Conservation (phyloP, 768 basidiomycete genomes). For the Plicaturopsis crispa region DNA sequence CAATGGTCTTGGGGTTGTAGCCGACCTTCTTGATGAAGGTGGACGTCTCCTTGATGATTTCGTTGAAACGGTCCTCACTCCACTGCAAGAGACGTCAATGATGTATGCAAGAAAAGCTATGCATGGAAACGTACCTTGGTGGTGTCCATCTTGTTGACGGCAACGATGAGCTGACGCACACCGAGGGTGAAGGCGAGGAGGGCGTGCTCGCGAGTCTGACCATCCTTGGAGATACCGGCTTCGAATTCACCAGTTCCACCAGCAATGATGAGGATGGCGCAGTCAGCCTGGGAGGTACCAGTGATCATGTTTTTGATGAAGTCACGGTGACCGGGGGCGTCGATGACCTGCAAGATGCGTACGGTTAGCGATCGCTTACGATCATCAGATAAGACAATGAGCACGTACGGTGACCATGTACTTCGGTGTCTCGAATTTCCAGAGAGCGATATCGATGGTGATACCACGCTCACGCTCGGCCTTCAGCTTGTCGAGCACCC, state of each 20-base stretch:
- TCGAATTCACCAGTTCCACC: conserved; percentile 99
- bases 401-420: conserved; percentile 81
- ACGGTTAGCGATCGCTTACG: conserved; percentile 8
- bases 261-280: conserved; percentile 99
- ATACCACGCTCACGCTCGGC: conserved; percentile 99
- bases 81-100: conserved; percentile 44
- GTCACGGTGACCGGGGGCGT: conserved; percentile 99
- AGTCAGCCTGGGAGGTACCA: conserved; percentile 99
- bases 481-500: conserved; percentile 99
- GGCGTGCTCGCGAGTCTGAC: conserved; percentile 99
- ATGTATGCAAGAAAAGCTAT: background rate
- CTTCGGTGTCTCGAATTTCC: conserved; percentile 99
- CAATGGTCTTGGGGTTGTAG: conserved; percentile 97
- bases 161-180: conserved; percentile 99
- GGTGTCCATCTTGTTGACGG: conserved; percentile 99
- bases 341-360: conserved; percentile 69
- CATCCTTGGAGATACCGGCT: conserved; percentile 99
- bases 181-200: conserved; percentile 99
- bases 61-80: conserved; percentile 99
- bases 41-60: conserved; percentile 97
- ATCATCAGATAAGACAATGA: background rate
- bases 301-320: conserved; percentile 99
- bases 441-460: conserved; percentile 99
- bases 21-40: conserved; percentile 99
- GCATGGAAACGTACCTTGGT: conserved; percentile 61